Evolutionary conservation across 805 yeast species (phyloP).

Genomic region (Candida easanensis): DNA sequence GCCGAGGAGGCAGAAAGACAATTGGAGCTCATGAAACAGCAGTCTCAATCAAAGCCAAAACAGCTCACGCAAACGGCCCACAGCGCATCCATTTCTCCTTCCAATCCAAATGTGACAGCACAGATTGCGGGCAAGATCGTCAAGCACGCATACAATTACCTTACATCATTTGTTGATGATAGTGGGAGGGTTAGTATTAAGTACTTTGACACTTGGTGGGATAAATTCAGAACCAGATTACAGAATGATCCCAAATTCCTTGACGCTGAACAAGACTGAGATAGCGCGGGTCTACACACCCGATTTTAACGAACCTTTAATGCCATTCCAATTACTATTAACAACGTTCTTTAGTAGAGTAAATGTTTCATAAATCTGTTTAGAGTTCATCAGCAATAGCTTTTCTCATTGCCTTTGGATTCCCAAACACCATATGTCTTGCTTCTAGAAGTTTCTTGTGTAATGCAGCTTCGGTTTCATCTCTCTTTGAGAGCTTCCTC

Average conservation of each 20-base stretch:
- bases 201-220: slow-evolving; percentile 95
- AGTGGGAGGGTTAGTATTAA: slow-evolving; percentile 83
- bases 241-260: slow-evolving; percentile 81
- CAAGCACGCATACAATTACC: slow-evolving; percentile 85
- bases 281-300: too few relatives aligned
- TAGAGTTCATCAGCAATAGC: slow-evolving; percentile 51
- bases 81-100: slow-evolving; percentile 31
- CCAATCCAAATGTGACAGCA: slow-evolving; percentile 47
- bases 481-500: slow-evolving; percentile 28
- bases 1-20: slow-evolving; percentile 59
- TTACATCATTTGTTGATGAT: slow-evolving; percentile 81
- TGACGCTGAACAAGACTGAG: slow-evolving; percentile 34
- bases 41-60: slow-evolving; percentile 15
- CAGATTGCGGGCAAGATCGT: slow-evolving; percentile 83
- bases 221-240: slow-evolving; percentile 72
- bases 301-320: too few relatives aligned
- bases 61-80: slow-evolving; percentile 18
- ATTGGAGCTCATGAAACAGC: slow-evolving; percentile 38
- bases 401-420: slow-evolving; percentile 67
- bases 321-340: too few relatives aligned
- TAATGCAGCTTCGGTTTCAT: slow-evolving; percentile 32
- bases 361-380: too few relatives aligned
- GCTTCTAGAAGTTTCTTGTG: slow-evolving; percentile 40
- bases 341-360: too few relatives aligned
- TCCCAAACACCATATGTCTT: slow-evolving; percentile 75